Base-by-base conservation (phyloP, 2,329 filamentous ascomycete genomes). In the Fusarium armeniacum region DNA sequence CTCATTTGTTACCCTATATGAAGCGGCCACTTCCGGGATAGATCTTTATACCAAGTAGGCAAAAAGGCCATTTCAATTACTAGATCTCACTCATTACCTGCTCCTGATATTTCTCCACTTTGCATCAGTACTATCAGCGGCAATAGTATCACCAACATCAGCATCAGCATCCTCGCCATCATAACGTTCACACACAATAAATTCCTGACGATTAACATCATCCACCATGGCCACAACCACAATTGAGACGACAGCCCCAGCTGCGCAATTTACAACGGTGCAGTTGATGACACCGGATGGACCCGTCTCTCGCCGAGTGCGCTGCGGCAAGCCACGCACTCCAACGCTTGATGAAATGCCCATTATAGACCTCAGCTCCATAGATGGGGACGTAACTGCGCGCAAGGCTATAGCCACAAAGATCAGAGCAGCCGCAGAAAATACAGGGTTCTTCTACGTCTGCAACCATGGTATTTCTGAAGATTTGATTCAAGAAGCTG, bases 261-360 rank as follows among this genome's bases (percentile, higher is more conserved):
- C n/a, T 20, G 16, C 36, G 11, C 20, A 30, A 22, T 62, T 24
- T 2, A 62, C 59, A 35, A 62, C 59, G 2, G 56, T 62, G 5
- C 59, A 62, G 26, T 33, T 62, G 4, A 16, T 62, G 16, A 62
- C 59, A 30, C 59, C 59, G 0, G 10, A 62, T 33, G 59, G 59
- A 2, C 56, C 33, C 20, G 59, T 62, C 35, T 53, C 26, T 33
- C 56, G 59, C 2, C 59, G 59, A n/a, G 59, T 62, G 7, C 59
- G 59, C 5, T 40, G 59, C 10, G 59, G 59, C 22, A 20, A 38
- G 1, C 59, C 56, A 51, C 59, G 59, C 13, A 62, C 59, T 13
- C 59, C 59, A 15, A 62, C 59, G 5, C 26, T 40, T 0, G 59
- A 62, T 6, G 59, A 62, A 2, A 62, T 62, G 59, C 59, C 59